A percentile compares a stretch with the other conserved stretches of the same genome.
phyloP scores from a whole-genome alignment of 805 yeast genomes.

The Candida ponderosae region DNA sequence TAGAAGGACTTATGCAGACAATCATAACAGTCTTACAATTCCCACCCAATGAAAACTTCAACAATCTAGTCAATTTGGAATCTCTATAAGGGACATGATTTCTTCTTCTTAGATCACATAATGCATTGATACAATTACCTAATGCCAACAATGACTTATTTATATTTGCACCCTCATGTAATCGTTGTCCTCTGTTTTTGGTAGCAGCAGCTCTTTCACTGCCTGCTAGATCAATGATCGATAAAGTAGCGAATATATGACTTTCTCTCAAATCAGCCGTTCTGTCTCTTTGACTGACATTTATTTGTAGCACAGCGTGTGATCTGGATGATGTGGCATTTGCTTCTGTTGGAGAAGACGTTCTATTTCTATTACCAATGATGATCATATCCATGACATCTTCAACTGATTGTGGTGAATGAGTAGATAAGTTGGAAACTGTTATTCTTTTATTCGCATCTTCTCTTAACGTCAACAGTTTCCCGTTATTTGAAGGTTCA shows the following conservation, averaged over 20 bases:
- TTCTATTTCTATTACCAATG: constrained; percentile 66
- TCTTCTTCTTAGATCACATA: constrained; percentile 62
- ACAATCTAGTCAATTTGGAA: constrained; percentile 77
- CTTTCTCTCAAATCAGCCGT: constrained; percentile 58
- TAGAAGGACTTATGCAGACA: constrained; percentile 86
- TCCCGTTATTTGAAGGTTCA: constrained; percentile 40
- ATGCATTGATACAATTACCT: constrained; percentile 90
- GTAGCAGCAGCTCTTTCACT: constrained; percentile 93
- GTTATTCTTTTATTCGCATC: constrained; percentile 56
- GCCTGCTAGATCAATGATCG: constrained; percentile 90
- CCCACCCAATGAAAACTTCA: constrained; percentile 88
- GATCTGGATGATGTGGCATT: constrained; percentile 88
- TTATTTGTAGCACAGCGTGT: constrained; percentile 86
- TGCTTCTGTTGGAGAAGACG: constrained; percentile 85
- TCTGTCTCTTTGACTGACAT: constrained; percentile 51
- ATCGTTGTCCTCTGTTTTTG: constrained; percentile 69
- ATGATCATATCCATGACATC: constrained; percentile 76
- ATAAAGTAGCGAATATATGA: constrained; percentile 70
- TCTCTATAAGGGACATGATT: constrained; percentile 87
- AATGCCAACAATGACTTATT: constrained; percentile 81
- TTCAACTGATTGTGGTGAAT: constrained; percentile 51
- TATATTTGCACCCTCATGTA: constrained; percentile 90
- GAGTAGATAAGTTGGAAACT: constrained; percentile 64
- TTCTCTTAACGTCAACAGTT: constrained; percentile 58
- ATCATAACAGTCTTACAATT: constrained; percentile 95